Percentiles rank a stretch among this genome's conserved stretches.
phyloP scores from a whole-genome alignment of 352 stramenopile genomes.

The Globisporangium rhizosaccharum region DNA sequence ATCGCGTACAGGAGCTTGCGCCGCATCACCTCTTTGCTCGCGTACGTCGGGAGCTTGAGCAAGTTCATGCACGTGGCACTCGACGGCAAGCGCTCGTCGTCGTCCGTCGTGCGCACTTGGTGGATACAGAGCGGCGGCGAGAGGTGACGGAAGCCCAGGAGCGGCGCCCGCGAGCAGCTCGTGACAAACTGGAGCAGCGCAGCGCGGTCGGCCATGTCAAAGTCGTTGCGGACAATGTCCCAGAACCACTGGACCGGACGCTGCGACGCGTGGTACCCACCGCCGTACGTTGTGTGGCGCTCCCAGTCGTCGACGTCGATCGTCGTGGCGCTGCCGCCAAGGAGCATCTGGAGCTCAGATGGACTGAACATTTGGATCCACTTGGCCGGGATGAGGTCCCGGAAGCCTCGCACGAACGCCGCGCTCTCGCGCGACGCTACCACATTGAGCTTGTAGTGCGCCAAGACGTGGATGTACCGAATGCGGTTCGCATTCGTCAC shows the following conservation, averaged over 20 bases:
- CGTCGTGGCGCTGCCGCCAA: slow-evolving; percentile 82
- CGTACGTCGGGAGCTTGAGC: slow-evolving; percentile 97
- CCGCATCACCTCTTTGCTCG: slow-evolving; percentile 90
- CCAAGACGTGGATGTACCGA: slow-evolving; percentile 94
- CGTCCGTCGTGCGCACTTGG: slow-evolving; percentile 66
- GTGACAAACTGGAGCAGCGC: slow-evolving; percentile 96
- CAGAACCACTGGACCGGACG: slow-evolving; percentile 71
- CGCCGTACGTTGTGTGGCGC: slow-evolving; percentile 89
- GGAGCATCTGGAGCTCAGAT: slow-evolving; percentile 93
- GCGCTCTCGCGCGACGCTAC: slow-evolving; percentile 44
- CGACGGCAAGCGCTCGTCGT: slow-evolving; percentile 69
- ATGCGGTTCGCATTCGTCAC: slow-evolving; percentile 95
- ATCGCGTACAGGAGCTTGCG: slow-evolving; percentile 96
- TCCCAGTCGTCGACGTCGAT: slow-evolving; percentile 96
- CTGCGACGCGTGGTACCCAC: slow-evolving; percentile 91
- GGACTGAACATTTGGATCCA: slow-evolving; percentile 85
- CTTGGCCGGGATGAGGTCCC: slow-evolving; percentile 62
- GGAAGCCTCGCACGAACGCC: slow-evolving; percentile 68
- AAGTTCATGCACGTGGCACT: slow-evolving; percentile 97
- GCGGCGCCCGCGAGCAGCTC: slow-evolving; percentile 86
- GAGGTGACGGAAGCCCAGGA: slow-evolving; percentile 93
- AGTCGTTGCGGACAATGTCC: slow-evolving; percentile 63
- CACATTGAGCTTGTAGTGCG: slow-evolving; percentile 97
- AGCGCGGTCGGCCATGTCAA: slow-evolving; percentile 81
- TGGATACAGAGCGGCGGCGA: slow-evolving; percentile 94